phyloP scores from a whole-genome alignment of 805 yeast species.

The Candida glaebosa region DNA sequence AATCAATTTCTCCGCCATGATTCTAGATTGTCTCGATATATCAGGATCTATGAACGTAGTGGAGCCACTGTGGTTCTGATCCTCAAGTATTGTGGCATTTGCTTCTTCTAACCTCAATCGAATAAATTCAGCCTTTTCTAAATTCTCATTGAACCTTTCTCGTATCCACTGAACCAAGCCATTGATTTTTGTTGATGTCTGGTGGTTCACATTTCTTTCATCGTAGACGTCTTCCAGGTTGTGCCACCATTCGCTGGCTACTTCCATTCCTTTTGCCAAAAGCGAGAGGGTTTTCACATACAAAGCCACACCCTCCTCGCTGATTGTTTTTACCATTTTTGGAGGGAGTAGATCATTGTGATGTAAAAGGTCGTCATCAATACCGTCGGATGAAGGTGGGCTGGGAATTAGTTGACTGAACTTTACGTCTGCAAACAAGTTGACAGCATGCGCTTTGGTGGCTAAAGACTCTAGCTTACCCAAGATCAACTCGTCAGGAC shows the following conservation, averaged over 20 bases:
- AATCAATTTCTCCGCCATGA: slow-evolving; percentile 77
- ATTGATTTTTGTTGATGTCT: slow-evolving; percentile 44
- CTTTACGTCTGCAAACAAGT: slow-evolving; percentile 86
- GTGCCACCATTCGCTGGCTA: slow-evolving; percentile 91
- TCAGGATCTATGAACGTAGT: slow-evolving; percentile 4
- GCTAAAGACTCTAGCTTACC: slow-evolving; percentile 66
- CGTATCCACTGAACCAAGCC: slow-evolving; percentile 89
- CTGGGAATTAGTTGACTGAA: slow-evolving; percentile 79
- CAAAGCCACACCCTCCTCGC: slow-evolving; percentile 83
- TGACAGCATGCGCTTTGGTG: slow-evolving; percentile 87
- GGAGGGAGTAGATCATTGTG: slow-evolving; percentile 52
- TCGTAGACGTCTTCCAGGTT: slow-evolving; percentile 12
- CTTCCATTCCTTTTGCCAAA: slow-evolving; percentile 79
- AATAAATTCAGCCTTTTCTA: slow-evolving; percentile 83
- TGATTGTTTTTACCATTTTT: slow-evolving; percentile 51
- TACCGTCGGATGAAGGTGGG: slow-evolving; percentile 49
- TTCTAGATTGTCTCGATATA: slow-evolving; percentile 14
- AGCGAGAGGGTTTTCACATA: slow-evolving; percentile 82
- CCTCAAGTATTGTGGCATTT: slow-evolving; percentile 28
- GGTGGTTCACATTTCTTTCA: slow-evolving; percentile 12
- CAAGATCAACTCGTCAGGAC: slow-evolving; percentile 36
- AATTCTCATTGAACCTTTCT: slow-evolving; percentile 80
- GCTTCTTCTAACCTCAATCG: slow-evolving; percentile 55
- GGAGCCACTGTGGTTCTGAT: slow-evolving; percentile 8
- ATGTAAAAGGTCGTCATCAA: slow-evolving; percentile 33